These are phyloP conservation scores for Penicillium daleae DNA, from an alignment of 495 filamentous ascomycete genomes.

Conservation along the genomic window DNA sequence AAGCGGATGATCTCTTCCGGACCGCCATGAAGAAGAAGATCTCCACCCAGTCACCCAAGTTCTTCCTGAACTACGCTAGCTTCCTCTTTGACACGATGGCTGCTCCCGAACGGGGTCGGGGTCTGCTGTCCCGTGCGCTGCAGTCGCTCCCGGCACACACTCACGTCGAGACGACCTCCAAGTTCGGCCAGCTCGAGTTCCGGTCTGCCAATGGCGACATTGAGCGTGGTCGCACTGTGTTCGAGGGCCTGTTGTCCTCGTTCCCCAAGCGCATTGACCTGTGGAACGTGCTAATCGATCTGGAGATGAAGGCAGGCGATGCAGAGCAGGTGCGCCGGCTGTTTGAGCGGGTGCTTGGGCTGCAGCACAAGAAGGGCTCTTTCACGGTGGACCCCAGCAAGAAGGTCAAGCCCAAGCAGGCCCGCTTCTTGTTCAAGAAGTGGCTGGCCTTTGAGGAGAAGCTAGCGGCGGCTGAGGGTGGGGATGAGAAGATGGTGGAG, in stretches of 20 bases:
- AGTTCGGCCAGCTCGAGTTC: conserved; percentile 92
- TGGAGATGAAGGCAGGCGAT: conserved; percentile 73
- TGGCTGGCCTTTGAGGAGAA: conserved; percentile 83
- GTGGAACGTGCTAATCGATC: conserved; percentile 88
- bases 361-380: conserved; percentile 59
- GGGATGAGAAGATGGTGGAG: conserved; percentile 71
- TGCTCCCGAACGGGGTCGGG: conserved; percentile 73
- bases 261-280: conserved; percentile 89
- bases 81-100: conserved; percentile 77
- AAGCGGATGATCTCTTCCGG: conserved; percentile 89
- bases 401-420: conserved; percentile 69
- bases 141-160: conserved; percentile 76
- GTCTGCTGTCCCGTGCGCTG: conserved; percentile 80
- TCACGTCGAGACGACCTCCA: conserved; percentile 77
- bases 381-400: conserved; percentile 39
- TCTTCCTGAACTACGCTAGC: conserved; percentile 94
- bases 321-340: conserved; percentile 70
- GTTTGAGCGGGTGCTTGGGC: conserved; percentile 74
- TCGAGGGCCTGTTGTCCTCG: conserved; percentile 80
- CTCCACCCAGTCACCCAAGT: conserved; percentile 63
- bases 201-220: conserved; percentile 78
- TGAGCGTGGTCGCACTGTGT: conserved; percentile 91
- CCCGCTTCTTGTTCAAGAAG: conserved; percentile 79
- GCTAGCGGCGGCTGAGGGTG: conserved; percentile 47
- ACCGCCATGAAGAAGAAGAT: conserved; percentile 85